These are phyloP conservation scores for Vitellaria paradoxa DNA, from an alignment of 179 eudicot genomes.

Conservation along the genomic window DNA sequence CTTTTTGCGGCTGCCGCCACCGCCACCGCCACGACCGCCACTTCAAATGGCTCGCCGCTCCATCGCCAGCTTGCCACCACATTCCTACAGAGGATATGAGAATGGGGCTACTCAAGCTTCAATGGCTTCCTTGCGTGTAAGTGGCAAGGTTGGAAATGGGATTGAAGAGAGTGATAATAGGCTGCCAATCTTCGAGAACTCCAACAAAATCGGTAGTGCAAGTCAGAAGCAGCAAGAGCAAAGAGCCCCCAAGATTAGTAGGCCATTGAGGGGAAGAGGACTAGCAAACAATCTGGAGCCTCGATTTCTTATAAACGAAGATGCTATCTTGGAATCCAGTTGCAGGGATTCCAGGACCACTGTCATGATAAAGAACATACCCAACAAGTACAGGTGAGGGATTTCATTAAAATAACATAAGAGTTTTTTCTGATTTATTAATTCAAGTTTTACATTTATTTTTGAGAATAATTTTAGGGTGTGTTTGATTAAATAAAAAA, in stretches of 20 bases:
- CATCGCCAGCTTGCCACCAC: neutral
- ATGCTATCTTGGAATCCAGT: constrained; percentile 37
- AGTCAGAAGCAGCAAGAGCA: neutral
- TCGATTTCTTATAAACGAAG: constrained; percentile 75
- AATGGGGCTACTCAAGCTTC: constrained; percentile 3
- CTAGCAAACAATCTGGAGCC: constrained; percentile 54
- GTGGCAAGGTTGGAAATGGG: neutral
- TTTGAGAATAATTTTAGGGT: too few relatives aligned
- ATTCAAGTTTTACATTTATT: too few relatives aligned
- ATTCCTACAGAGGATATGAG: neutral
- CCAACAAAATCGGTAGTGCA: neutral
- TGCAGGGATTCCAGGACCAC: constrained; percentile 76
- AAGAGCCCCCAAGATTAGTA: neutral
- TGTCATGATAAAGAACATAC: constrained; percentile 97
- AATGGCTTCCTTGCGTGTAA: constrained; percentile 7
- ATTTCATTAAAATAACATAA: too few relatives aligned
- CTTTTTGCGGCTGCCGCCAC: neutral
- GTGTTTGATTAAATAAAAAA: too few relatives aligned
- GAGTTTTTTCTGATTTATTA: too few relatives aligned
- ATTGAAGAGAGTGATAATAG: neutral
- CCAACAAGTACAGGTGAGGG: constrained; percentile 87
- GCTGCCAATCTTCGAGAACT: constrained; percentile 7
- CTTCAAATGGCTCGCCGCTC: neutral
- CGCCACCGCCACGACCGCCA: neutral
- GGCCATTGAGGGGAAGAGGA: constrained; percentile 38